Conservation (phyloP, 2,329 filamentous ascomycete species). For the Talaromyces sp. region DNA sequence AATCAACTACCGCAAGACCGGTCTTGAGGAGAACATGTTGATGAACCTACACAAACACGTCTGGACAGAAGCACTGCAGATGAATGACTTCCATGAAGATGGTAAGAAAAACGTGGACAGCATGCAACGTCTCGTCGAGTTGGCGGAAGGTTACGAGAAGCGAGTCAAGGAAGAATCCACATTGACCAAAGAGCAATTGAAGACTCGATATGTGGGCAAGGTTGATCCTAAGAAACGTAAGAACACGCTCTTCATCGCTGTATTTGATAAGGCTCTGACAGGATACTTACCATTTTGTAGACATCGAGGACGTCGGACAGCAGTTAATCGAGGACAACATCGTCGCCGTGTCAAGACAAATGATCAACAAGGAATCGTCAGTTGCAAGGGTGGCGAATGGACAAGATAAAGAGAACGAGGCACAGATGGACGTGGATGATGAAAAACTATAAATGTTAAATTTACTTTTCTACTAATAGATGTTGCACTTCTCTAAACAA, state of each 20-base stretch:
- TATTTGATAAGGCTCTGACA: not conserved
- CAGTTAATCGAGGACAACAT: conserved; percentile 99
- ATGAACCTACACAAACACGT: conserved; percentile 99
- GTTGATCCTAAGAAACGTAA: conserved; percentile 95
- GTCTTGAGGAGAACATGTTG: conserved; percentile 97
- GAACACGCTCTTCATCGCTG: conserved; percentile 19
- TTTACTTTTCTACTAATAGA: conserved; percentile 1
- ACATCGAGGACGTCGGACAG: conserved; percentile 93
- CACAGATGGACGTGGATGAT: conserved; percentile 69
- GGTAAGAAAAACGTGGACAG: conserved; percentile 81
- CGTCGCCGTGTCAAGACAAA: conserved; percentile 93
- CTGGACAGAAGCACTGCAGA: conserved; percentile 95
- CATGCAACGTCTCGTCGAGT: conserved; percentile 78
- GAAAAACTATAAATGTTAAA: conserved; percentile 48
- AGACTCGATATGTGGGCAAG: conserved; percentile 98
- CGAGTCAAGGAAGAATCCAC: conserved; percentile 98
- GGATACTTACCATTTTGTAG: conserved; percentile 23
- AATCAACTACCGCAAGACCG: conserved; percentile 97
- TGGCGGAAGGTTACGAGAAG: conserved; percentile 97
- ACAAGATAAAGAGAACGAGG: conserved; percentile 46
- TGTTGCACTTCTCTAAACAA: not conserved
- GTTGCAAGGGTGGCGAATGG: conserved; percentile 63
- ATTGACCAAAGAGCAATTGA: conserved; percentile 92
- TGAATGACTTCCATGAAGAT: conserved; percentile 91
- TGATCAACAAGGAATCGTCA: conserved; percentile 99